These are phyloP conservation scores for Candolleomyces aberdarensis DNA, from an alignment of 768 basidiomycete species.

Conservation along the genomic window DNA sequence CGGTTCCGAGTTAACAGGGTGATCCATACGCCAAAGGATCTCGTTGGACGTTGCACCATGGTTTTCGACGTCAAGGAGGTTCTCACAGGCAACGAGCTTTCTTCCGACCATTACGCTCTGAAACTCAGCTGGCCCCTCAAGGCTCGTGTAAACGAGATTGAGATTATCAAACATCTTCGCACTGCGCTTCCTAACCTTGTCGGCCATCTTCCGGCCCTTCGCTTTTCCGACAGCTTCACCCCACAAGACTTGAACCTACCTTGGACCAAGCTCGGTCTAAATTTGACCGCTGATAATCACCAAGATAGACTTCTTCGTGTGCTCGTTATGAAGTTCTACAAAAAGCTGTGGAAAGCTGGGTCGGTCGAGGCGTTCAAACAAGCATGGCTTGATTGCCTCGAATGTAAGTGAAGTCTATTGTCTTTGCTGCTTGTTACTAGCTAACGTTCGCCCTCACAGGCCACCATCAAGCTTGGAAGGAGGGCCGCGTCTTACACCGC, in stretches of 20 bases:
- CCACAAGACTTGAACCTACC: not conserved
- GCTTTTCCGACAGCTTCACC: not conserved
- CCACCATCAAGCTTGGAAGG: constrained; percentile 18
- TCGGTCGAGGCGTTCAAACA: constrained; percentile 22
- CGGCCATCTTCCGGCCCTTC: constrained; percentile 1
- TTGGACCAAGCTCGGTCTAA: not conserved
- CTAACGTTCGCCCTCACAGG: constrained; percentile 8
- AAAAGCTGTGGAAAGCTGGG: constrained; percentile 18
- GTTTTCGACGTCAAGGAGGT: not conserved
- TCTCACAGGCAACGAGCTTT: not conserved
- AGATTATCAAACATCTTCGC: not conserved
- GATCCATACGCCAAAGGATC: not conserved
- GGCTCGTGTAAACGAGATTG: not conserved
- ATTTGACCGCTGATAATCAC: not conserved
- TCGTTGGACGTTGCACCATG: not conserved
- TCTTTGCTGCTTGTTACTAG: not conserved
- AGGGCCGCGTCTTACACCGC: constrained; percentile 24
- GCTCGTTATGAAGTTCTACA: constrained; percentile 16
- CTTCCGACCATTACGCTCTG: not conserved
- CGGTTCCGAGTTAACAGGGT: too few relatives aligned
- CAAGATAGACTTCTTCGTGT: constrained; percentile 13
- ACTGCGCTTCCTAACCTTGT: not conserved
- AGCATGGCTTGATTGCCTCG: constrained; percentile 25
- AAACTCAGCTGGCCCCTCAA: not conserved
- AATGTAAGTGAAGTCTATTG: constrained; percentile 19